phyloP scores from a whole-genome alignment of 768 basidiomycete species.

The Rhizopogon roseolus region DNA sequence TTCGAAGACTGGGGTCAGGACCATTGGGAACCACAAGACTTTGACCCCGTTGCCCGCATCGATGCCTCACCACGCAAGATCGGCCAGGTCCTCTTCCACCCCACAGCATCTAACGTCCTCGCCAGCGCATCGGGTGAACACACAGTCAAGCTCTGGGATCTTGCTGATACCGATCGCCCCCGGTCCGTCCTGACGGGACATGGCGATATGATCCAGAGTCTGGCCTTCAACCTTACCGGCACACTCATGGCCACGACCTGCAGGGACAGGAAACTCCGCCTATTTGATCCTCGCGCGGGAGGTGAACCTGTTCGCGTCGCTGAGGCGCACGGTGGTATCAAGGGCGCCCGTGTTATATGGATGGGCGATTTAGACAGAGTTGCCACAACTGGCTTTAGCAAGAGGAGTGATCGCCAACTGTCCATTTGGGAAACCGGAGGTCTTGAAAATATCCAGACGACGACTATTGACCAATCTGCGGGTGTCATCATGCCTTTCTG shows the following conservation, averaged over 20 bases:
- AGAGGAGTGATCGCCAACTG: slow-evolving; percentile 92
- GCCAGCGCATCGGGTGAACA: slow-evolving; percentile 83
- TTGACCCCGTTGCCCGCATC: slow-evolving; percentile 80
- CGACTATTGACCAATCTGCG: slow-evolving; percentile 81
- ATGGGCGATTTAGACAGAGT: slow-evolving; percentile 86
- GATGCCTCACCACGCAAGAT: slow-evolving; percentile 82
- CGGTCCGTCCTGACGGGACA: slow-evolving; percentile 66
- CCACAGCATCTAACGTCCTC: slow-evolving; percentile 82
- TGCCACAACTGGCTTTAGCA: slow-evolving; percentile 95
- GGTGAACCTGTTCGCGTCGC: slow-evolving; percentile 74
- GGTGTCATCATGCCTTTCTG: slow-evolving; percentile 98
- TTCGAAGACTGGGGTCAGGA: slow-evolving; percentile 89
- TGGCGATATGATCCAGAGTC: slow-evolving; percentile 80
- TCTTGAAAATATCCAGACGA: slow-evolving; percentile 71
- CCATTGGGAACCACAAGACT: slow-evolving; percentile 75
- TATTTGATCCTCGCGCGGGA: slow-evolving; percentile 88
- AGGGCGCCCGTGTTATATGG: slow-evolving; percentile 86
- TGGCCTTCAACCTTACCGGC: slow-evolving; percentile 81
- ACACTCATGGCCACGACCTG: slow-evolving; percentile 84
- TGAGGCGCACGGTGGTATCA: slow-evolving; percentile 92
- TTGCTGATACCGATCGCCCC: slow-evolving; percentile 66
- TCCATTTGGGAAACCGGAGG: slow-evolving; percentile 85
- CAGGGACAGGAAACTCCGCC: slow-evolving; percentile 84
- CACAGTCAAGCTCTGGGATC: slow-evolving; percentile 87
- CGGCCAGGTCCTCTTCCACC: slow-evolving; percentile 93